These are phyloP conservation scores for Candida dajiaensis DNA, from an alignment of 805 yeast species.

Conservation along the genomic window DNA sequence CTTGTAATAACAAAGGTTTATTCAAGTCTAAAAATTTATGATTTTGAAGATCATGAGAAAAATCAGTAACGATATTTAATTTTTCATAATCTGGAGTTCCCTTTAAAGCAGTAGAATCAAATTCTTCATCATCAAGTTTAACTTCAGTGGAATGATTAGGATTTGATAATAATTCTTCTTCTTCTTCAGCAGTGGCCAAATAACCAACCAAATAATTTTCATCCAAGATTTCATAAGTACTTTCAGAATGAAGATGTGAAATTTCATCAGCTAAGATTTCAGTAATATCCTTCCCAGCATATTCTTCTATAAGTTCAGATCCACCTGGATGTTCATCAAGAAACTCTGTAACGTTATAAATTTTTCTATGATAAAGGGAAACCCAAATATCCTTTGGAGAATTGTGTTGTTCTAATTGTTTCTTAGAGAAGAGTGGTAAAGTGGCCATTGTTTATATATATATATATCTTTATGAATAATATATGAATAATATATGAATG, in stretches of 20 bases:
- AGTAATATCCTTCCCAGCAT: conserved; percentile 83
- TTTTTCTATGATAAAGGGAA: conserved; percentile 68
- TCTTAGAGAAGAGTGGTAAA: conserved; percentile 56
- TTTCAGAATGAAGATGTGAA: conserved; percentile 75
- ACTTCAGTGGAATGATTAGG: conserved; percentile 56
- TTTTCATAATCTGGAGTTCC: conserved; percentile 70
- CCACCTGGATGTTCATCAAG: conserved; percentile 70
- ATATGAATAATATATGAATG: too few species aligned
- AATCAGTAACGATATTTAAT: conserved; percentile 76
- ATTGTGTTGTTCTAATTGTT: conserved; percentile 49
- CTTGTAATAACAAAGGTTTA: conserved; percentile 77
- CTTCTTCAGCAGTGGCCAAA: conserved; percentile 78
- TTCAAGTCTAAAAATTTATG: conserved; percentile 85
- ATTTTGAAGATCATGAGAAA: conserved; percentile 56
- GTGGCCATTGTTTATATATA: conserved; percentile 28
- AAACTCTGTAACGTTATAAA: conserved; percentile 72
- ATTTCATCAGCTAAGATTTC: conserved; percentile 67
- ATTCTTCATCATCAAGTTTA: conserved; percentile 34
- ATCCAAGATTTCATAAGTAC: conserved; percentile 81
- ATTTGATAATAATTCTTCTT: conserved; percentile 58
- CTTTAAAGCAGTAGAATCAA: conserved; percentile 51
- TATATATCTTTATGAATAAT: too few species aligned
- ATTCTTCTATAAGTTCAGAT: conserved; percentile 69
- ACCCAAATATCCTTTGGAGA: conserved; percentile 65
- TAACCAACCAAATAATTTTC: conserved; percentile 78